Base-by-base conservation (phyloP, 768 basidiomycete genomes). In the Mycena vulgaris region DNA sequence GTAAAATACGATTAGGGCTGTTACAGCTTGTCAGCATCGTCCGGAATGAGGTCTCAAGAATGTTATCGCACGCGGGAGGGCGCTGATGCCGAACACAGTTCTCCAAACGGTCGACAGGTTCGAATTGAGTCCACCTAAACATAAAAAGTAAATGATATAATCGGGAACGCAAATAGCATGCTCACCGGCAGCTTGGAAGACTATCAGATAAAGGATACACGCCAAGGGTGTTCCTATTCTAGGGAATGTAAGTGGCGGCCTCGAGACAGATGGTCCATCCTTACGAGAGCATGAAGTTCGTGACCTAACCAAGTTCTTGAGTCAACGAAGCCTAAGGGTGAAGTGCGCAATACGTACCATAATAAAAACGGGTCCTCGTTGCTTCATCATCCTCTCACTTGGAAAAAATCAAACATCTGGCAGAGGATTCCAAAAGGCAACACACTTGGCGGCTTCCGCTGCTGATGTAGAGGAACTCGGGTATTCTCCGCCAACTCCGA, bases 401-500 rank as follows among this genome's bases (percentile, higher is more conserved):
- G 89, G 87, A 40, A 89, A 86, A 74, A 89, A 89, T 52, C 83
- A 85, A 5, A 89, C 89, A 53, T 84, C 84, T 0, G 87, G 87
- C 2, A 85, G 88, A 17, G 86, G 10, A 83, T 28, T 39, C 5
- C 9, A 37, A 45, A 14, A 11, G 1, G 37, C 9, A 23, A 40
- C 56, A 23, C 52, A 71, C 70, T 70, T 70, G 5, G 92, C 91
- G 33, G 92, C 88, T 78, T 94, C 93, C 33, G 87, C 88, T 6
- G 92, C 92, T 47, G 87, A 87, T 0, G 91, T 90, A 0, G 89
- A 90, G 8, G 89, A 91, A 8, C 90, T 91, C 0, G 93, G 92
- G 78, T 94, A 94, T 81, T 94, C 92, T 28, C 92, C 92, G 39
- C 92, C 92, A 16, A 92, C 92, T 67, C 92, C 92, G 86, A 91